Base-by-base conservation (phyloP, 2,329 filamentous ascomycete genomes). In the Xylaria sp. region DNA sequence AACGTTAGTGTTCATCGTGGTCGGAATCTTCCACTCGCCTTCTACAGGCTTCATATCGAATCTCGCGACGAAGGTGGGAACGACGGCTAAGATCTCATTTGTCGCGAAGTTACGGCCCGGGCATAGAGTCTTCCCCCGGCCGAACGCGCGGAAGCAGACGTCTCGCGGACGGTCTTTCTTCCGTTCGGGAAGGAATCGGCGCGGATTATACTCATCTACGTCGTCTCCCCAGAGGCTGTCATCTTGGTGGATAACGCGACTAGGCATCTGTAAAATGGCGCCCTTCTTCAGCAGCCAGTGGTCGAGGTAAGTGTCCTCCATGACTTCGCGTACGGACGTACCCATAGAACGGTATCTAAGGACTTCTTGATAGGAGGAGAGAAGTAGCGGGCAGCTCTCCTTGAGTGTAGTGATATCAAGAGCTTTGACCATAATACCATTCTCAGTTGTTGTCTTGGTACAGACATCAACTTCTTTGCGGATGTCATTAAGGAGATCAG, bases 321-420 rank as follows among this genome's bases (percentile, higher is more conserved):
- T 75, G 0, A 77, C 76, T 49, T 76, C 73, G 39, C 75, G 72
- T 12, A 76, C 70, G 1, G 80, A 82, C 43, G 79, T 78, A 3
- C 80, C 80, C 33, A 80, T 80, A 28, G 78, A 79, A 54, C 78
- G 75, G 57, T 77, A 76, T 3, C 83, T 80, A 9, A 85, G 76
- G 1, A 78, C 78, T 69, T 85, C 83, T 58, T 84, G 79, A 49
- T 81, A 79, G 2, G 79, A 78, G 7, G 82, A 83, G 2, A 80
- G 67, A 3, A 85, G 68, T 0, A 82, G 75, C 2, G 81, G 80
- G 68, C 82, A 84, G 2, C 63, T 72, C 1, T 75, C 69, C 55
- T 80, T 82, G 10, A 83, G 68, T 7, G 61, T 71, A 10, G 75
- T 77, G 2, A 83, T 75, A 61, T 77, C 72, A 23, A 75, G 57